Evolutionary conservation across 176 grass and related monocot genomes (phyloP).

Genomic region (Triticum aestivum): DNA sequence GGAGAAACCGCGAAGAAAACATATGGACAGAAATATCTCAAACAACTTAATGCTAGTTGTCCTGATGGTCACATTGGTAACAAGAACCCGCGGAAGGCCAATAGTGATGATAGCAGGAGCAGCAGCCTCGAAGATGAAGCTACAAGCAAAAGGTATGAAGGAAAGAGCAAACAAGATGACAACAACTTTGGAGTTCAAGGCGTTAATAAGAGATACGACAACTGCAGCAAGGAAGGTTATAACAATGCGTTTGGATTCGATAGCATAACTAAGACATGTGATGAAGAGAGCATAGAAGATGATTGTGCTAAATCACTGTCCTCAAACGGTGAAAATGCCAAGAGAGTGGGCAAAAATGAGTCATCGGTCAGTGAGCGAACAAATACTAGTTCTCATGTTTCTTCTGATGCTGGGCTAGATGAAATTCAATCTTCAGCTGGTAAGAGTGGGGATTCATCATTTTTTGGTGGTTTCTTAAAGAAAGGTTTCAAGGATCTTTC

Average conservation of each 20-base stretch:
- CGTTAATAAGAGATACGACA: conserved; percentile 13
- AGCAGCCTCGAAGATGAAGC: conserved; percentile 30
- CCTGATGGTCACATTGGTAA: background rate
- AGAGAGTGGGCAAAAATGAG: background rate
- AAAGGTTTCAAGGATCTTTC: conserved; percentile 68
- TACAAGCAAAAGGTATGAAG: conserved; percentile 29
- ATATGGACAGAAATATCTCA: conserved; percentile 1
- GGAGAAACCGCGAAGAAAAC: background rate
- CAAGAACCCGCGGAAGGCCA: conserved; percentile 7
- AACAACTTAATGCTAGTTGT: background rate
- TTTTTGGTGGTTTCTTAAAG: conserved; percentile 71
- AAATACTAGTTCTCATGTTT: conserved; percentile 46
- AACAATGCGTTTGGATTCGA: conserved; percentile 25
- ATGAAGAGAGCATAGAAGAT: conserved; percentile 33
- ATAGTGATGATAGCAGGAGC: conserved; percentile 15
- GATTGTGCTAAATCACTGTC: conserved; percentile 8
- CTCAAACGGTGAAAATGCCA: conserved; percentile 26
- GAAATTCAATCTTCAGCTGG: conserved; percentile 44
- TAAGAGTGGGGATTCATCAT: conserved; percentile 69
- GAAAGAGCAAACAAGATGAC: conserved; percentile 33
- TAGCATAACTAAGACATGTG: conserved; percentile 28
- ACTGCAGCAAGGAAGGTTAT: conserved; percentile 23
- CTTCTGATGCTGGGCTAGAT: conserved; percentile 46
- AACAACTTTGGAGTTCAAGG: conserved; percentile 9
- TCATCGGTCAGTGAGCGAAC: conserved; percentile 35